Percentiles rank a stretch among this genome's conserved stretches.
phyloP scores from a whole-genome alignment of 2,329 filamentous ascomycete genomes.

The Talaromyces sp. region DNA sequence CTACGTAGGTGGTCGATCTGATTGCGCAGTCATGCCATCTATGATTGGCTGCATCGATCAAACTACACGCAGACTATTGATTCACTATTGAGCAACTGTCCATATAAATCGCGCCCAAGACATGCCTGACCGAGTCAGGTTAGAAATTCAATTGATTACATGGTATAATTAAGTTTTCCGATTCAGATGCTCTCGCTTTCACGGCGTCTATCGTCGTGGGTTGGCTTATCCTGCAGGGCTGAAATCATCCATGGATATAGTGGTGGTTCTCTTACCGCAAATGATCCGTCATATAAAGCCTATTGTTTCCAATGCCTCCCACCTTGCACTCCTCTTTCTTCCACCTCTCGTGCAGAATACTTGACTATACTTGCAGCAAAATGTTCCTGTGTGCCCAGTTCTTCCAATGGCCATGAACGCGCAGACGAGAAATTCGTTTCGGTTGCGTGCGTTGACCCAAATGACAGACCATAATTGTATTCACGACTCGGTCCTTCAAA shows the following conservation, averaged over 20 bases:
- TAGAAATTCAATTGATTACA: background rate
- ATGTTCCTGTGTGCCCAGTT: background rate
- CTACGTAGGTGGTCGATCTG: background rate
- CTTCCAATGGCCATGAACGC: background rate
- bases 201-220: background rate
- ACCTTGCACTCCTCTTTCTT: background rate
- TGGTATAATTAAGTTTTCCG: background rate
- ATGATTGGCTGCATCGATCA: conserved; percentile 2
- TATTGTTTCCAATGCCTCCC: background rate
- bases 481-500: background rate
- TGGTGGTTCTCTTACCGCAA: background rate
- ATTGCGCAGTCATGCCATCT: background rate
- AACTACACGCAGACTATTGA: conserved; percentile 8
- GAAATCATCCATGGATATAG: no score
- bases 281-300: background rate
- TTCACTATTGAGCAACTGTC: conserved; percentile 3
- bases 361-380: background rate
- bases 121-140: background rate
- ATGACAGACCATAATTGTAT: background rate
- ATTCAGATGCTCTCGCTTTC: background rate
- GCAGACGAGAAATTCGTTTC: no score
- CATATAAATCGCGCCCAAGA: background rate
- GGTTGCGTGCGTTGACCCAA: background rate
- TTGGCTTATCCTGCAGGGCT: background rate
- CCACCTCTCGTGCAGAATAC: background rate